Conservation (phyloP, 805 yeast species). For the Isabelozyma pseudorhagii region DNA sequence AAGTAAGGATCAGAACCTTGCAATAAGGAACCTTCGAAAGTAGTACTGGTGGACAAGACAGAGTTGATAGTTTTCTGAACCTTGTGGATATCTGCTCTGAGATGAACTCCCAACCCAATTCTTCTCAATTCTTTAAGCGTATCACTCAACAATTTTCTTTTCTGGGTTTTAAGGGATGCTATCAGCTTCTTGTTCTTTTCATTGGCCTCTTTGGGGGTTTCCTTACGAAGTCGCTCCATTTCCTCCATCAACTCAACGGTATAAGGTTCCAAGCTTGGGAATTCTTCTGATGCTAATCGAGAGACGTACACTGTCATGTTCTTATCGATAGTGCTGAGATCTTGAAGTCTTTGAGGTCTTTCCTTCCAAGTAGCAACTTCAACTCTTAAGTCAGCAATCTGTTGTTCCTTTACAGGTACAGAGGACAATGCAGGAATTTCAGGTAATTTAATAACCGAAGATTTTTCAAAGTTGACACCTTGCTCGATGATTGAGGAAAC, state of each 20-base stretch:
- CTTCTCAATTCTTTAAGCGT: conserved; percentile 69
- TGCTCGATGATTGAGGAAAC: conserved; percentile 56
- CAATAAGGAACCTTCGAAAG: conserved; percentile 38
- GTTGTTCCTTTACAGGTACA: neutral
- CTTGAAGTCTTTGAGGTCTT: conserved; percentile 56
- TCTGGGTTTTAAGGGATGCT: conserved; percentile 76
- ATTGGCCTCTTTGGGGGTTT: conserved; percentile 75
- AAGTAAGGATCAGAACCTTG: conserved; percentile 50
- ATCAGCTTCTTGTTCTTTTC: conserved; percentile 64
- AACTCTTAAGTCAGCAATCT: conserved; percentile 17
- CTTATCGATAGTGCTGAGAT: conserved; percentile 46
- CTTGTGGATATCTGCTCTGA: conserved; percentile 63
- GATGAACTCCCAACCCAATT: conserved; percentile 70
- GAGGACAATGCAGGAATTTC: conserved; percentile 9
- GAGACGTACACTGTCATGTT: conserved; percentile 53
- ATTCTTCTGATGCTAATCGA: conserved; percentile 24
- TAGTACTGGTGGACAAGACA: conserved; percentile 53
- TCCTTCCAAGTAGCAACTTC: conserved; percentile 46
- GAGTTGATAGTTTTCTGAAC: conserved; percentile 49
- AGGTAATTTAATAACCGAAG: neutral
- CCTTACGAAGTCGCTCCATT: conserved; percentile 62
- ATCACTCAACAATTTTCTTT: conserved; percentile 72
- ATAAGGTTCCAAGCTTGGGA: conserved; percentile 52
- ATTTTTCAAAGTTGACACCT: conserved; percentile 39
- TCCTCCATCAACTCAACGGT: conserved; percentile 54